Evolutionary conservation across 495 filamentous ascomycete species (phyloP).

Genomic region (Penicillium cataractarum): DNA sequence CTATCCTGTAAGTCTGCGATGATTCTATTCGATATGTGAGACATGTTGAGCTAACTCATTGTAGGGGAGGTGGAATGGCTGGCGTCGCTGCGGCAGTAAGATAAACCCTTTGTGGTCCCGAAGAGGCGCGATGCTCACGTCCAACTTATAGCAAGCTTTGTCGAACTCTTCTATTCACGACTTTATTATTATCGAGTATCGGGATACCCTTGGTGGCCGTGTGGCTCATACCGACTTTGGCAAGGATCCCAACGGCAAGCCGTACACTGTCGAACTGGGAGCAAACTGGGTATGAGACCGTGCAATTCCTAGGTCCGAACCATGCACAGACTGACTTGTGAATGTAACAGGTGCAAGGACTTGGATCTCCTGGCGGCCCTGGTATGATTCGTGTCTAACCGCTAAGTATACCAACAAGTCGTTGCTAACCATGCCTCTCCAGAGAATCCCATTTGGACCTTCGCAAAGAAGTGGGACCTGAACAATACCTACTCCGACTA

Average conservation of each 20-base stretch:
- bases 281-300: conserved; percentile 22
- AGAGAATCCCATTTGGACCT: conserved; percentile 29
- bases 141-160: conserved; percentile 19
- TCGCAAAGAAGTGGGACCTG: conserved; percentile 23
- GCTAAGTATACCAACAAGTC: neutral
- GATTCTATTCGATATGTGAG: too few relatives aligned
- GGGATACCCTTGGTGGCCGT: conserved; percentile 24
- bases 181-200: conserved; percentile 29
- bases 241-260: conserved; percentile 22
- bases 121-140: neutral
- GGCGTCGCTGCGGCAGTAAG: conserved; percentile 68
- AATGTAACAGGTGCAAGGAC: conserved; percentile 21
- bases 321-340: neutral
- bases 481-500: conserved; percentile 27
- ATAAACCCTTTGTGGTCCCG: neutral
- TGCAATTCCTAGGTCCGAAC: neutral
- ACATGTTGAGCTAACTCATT: neutral
- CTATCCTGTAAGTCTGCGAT: conserved; percentile 31
- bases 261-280: conserved; percentile 25
- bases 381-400: conserved; percentile 6
- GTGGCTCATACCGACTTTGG: conserved; percentile 24
- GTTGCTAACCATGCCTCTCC: neutral
- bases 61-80: conserved; percentile 45
- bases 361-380: conserved; percentile 24
- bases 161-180: conserved; percentile 25